phyloP scores from a whole-genome alignment of 805 yeast genomes.

The Lipomyces oligophaga region DNA sequence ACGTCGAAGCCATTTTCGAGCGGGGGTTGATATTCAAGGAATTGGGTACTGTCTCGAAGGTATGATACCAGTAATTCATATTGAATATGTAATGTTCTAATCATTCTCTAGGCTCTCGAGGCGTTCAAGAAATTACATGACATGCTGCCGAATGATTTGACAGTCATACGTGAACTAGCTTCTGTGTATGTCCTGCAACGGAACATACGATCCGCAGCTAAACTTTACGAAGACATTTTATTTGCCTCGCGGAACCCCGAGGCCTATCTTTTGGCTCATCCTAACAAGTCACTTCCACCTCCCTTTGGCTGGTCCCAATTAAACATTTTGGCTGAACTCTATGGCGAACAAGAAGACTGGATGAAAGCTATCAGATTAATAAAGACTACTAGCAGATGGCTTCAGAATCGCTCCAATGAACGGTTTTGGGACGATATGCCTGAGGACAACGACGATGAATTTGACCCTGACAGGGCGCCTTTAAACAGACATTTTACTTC shows the following conservation, averaged over 20 bases:
- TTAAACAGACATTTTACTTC: conserved; percentile 29
- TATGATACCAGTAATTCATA: no score
- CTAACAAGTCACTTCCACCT: conserved; percentile 30
- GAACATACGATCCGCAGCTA: conserved; percentile 30
- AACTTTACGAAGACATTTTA: conserved; percentile 32
- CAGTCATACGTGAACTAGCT: conserved; percentile 54
- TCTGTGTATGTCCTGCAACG: conserved; percentile 43
- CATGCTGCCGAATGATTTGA: conserved; percentile 56
- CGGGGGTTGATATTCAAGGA: conserved; percentile 66
- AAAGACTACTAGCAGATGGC: conserved; percentile 76
- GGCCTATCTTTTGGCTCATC: no score
- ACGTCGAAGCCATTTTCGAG: conserved; percentile 55
- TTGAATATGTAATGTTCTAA: no score
- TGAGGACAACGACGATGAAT: conserved; percentile 60
- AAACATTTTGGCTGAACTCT: conserved; percentile 77
- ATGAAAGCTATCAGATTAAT: conserved; percentile 59
- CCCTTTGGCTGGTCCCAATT: conserved; percentile 83
- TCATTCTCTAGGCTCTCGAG: conserved; percentile 61
- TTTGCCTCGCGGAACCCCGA: conserved; percentile 18
- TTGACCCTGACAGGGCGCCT: conserved; percentile 5
- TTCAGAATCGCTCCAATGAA: conserved; percentile 63
- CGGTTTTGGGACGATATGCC: conserved; percentile 59
- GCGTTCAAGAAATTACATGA: conserved; percentile 60
- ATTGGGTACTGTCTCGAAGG: conserved; percentile 57
- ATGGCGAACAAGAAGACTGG: conserved; percentile 65